Conservation (phyloP, 345 rosid genomes). For the thale cress (Arabidopsis thaliana) region TAIR10.1 NC_003074.8:5936501-5937000, state of each 20-base stretch:
- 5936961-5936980: slow-evolving; percentile 95
- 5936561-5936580: slow-evolving; percentile 75
- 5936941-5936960: slow-evolving; percentile 89
- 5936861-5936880: slow-evolving; percentile 32
- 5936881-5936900: slow-evolving; percentile 5
- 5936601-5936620: slow-evolving; percentile 94
- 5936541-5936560: slow-evolving; percentile 49
- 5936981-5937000: slow-evolving; percentile 96
- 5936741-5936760: slow-evolving; percentile 64
- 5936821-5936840: slow-evolving; percentile 94
- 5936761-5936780: slow-evolving; percentile 84
- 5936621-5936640: slow-evolving; percentile 43
- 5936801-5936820: slow-evolving; percentile 90
- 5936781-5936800: slow-evolving; percentile 74
- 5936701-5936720: slow-evolving; percentile 90
- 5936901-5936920: slow-evolving; percentile 14
- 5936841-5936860: slow-evolving; percentile 86
- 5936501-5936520: slow-evolving; percentile 69
- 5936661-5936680: slow-evolving; percentile 6
- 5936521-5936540: slow-evolving; percentile 51
- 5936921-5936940: slow-evolving; percentile 75
- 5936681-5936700: slow-evolving; percentile 15
- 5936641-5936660: neutral
- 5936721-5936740: slow-evolving; percentile 70
- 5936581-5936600: slow-evolving; percentile 81